Evolutionary conservation across 129 eudicot species (phyloP), one percentile per base, ranked within the genome.

Genomic region (Cynara cardunculus): DNA sequence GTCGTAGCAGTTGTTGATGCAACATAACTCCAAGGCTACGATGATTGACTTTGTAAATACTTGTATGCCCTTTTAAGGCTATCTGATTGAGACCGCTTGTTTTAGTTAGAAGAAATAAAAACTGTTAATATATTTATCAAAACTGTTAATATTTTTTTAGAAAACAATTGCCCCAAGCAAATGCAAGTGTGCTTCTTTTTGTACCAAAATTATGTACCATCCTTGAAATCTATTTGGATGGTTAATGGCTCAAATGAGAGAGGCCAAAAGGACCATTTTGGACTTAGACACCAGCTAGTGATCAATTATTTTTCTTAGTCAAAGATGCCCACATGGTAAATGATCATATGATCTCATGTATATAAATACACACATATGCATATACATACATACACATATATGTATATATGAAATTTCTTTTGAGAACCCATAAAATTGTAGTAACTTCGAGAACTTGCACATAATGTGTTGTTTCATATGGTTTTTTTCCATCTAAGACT

Each of bases 11-110:
- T 79, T 79, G 77, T 80, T 27, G 78, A 53, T 56, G 62, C 35
- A 21, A 53, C 7, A 30, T 71, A 61, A 69, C 77, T 71, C 62
- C 78, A 80, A 46, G 59, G 19, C 59, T 46, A 46, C 59, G 13
- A 80, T 79, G 10, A 71, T 56, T 71, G 64, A 61, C 39, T 31
- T 71, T 71, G 37, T 61, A 56, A 79, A 34, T 80, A 56, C 71
- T 34, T 32, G 22, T 24, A 0, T 80, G 28, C 71, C 72, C 62
- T 56, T 80, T 65, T 25, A 37, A 66, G 18, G 25, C 9, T 32
- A 65, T 78, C 10, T 37, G 32, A 13, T 32, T 5, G 1, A n/a
- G 64, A n/a, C 24, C 9, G 24, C 14, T 34, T 24, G 25, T 24
- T 77, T 25, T 65, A 76, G 19, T 77, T 78, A 1, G 8, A 56